Percentiles rank a stretch among this genome's conserved stretches.
Conservation (phyloP, 2,329 filamentous ascomycete genomes). For the Monosporascus ibericus region DNA sequence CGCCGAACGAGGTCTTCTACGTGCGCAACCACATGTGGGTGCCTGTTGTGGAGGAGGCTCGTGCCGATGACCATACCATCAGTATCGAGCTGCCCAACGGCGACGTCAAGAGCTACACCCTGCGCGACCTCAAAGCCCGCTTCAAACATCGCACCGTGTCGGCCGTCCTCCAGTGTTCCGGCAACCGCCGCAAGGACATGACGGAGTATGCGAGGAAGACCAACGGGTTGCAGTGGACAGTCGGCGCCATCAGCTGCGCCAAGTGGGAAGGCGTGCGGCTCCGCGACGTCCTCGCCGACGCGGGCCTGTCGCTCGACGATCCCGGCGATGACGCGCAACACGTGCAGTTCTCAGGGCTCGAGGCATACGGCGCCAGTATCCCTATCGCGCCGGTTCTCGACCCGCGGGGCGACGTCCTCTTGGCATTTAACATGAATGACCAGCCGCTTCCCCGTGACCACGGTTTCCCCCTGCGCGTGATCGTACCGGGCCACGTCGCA, state of each 20-base stretch:
- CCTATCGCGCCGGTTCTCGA: conserved; percentile 53
- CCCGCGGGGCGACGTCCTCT: conserved; percentile 55
- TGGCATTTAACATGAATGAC: conserved; percentile 65
- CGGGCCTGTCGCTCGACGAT: conserved; percentile 23
- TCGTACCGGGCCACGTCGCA: conserved; percentile 61
- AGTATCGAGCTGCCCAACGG: conserved; percentile 38
- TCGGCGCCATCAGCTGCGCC: conserved; percentile 40
- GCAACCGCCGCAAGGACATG: conserved; percentile 41
- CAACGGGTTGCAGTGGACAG: conserved; percentile 41
- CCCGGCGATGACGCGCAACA: conserved; percentile 25
- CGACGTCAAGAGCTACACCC: conserved; percentile 31
- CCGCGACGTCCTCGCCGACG: conserved; percentile 38
- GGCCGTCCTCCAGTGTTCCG: conserved; percentile 41
- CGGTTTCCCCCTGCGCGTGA: conserved; percentile 56
- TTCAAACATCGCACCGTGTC: conserved; percentile 37
- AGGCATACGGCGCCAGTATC: conserved; percentile 58
- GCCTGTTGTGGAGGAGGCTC: conserved; percentile 27
- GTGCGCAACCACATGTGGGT: conserved; percentile 45
- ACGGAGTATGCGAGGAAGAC: conserved; percentile 34
- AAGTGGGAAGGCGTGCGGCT: conserved; percentile 40
- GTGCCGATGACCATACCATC: conserved; percentile 30
- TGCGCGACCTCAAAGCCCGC: conserved; percentile 36
- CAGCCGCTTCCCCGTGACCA: conserved; percentile 57
- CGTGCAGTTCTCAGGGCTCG: conserved; percentile 45
- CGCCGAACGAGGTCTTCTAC: conserved; percentile 37